Base-by-base conservation (phyloP, 345 rosid species). In the Xanthoceras sorbifolium region DNA sequence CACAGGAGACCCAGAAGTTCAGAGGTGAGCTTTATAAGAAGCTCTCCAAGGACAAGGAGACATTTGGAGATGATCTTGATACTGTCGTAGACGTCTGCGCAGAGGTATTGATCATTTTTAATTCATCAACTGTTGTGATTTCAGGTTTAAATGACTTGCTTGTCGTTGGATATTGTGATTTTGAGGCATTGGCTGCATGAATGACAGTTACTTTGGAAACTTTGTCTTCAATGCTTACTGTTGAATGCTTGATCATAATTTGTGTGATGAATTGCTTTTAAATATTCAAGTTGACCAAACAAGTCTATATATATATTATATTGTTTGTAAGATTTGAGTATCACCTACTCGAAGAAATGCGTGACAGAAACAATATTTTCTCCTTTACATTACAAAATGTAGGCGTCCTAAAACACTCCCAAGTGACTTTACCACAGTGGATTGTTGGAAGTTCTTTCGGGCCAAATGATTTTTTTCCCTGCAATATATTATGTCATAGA, bases 1-100 rank as follows among this genome's bases (percentile, higher is more conserved):
- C 46, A 20, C 59, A 86, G 89, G 90, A 87, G 81, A 86, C 85
- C 9, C 67, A 59, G 80, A 82, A 80, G 84, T 89, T 89, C 75
- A 78, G 77, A 81, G 60, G 18, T 57, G 89, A 83, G 82, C 83
- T 82, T 44, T 69, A 67, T 60, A 79, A 79, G 84, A 87, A 83
- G 83, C 80, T 87, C 63, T 71, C 75, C 3, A 64, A 42, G 73
- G 87, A 86, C 36, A 82, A 42, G 55, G 87, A 84, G 63, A 80
- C 78, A 36, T 86, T 84, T 50, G 89, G 85, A 5, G 81, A 82
- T 75, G 83, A 78, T 23, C 84, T 83, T 75, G 76, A 78, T 42
- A 59, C 72, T 23, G 83, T 87, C 40, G 40, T 80, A 26, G 78
- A 79, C 22, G 85, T 82, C 60, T 82, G 90, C 44, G 73, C 76